Evolutionary conservation across 345 rosid species (phyloP).

Genomic region (Camelina hispida): DNA sequence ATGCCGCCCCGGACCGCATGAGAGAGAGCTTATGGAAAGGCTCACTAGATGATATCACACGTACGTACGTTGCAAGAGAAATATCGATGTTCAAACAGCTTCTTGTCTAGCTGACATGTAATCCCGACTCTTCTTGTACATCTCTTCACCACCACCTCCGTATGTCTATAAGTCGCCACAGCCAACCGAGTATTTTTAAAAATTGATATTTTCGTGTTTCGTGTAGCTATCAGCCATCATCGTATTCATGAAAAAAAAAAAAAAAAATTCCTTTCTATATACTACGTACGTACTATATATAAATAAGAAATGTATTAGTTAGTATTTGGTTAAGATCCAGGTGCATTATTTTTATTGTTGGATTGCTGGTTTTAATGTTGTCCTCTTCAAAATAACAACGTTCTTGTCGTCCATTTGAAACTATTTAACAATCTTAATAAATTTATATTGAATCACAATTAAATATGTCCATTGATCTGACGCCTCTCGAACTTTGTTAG

Average conservation of each 20-base stretch:
- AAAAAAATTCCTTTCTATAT: not conserved
- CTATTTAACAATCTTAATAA: not conserved
- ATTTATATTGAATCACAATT: not conserved
- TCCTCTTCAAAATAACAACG: not conserved
- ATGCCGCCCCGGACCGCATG: no score
- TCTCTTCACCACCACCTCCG: not conserved
- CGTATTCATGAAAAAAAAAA: constrained; percentile 2
- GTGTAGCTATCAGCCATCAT: not conserved
- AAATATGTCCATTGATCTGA: no score
- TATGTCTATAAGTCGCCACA: not conserved
- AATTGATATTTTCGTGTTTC: not conserved
- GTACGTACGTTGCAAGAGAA: no score
- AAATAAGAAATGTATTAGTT: constrained; percentile 4
- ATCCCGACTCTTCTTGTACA: not conserved
- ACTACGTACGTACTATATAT: not conserved
- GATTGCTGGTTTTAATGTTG: not conserved
- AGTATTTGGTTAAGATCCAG: not conserved
- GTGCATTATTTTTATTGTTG: not conserved
- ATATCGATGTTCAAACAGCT: no score
- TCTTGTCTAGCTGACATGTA: no score
- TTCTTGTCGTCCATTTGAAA: constrained; percentile 6
- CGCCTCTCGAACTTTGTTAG: not conserved
- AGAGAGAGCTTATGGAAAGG: no score
- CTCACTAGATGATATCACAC: no score
- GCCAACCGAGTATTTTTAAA: not conserved